phyloP scores from a whole-genome alignment of 805 yeast genomes.

The Starmerella scarabaei region DNA sequence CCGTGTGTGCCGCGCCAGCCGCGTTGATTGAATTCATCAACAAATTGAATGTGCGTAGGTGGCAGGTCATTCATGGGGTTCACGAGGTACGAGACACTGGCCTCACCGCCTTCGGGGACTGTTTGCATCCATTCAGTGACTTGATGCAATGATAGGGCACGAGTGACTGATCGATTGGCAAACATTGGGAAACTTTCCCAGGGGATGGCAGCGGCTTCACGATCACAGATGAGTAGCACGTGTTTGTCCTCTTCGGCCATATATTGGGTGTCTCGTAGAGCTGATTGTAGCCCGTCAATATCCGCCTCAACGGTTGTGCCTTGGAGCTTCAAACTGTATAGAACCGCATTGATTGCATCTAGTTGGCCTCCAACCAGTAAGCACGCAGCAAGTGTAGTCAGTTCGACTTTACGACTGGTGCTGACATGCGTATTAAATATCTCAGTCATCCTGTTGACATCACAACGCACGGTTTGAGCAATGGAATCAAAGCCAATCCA shows the following conservation, averaged over 20 bases:
- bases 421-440: no score
- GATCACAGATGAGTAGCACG: slow-evolving; percentile 54
- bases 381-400: no score
- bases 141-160: slow-evolving; percentile 32
- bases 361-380: no score
- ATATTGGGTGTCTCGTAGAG: background rate
- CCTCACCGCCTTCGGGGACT: background rate
- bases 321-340: slow-evolving; percentile 40
- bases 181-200: slow-evolving; percentile 65
- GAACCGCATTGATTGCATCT: slow-evolving; percentile 28
- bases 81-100: slow-evolving; percentile 40
- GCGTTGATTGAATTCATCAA: slow-evolving; percentile 30
- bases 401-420: no score
- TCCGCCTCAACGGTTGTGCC: slow-evolving; percentile 57
- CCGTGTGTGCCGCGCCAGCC: slow-evolving; percentile 47
- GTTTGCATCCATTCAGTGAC: slow-evolving; percentile 7
- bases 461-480: no score
- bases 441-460: no score
- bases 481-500: no score
- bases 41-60: slow-evolving; percentile 51
- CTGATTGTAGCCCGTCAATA: no score
- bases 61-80: slow-evolving; percentile 73
- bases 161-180: slow-evolving; percentile 6
- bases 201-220: slow-evolving; percentile 56
- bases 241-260: background rate